Base-by-base conservation (phyloP, 192 early-diverging fungal genomes). In the Tieghemiomyces parasiticus region DNA sequence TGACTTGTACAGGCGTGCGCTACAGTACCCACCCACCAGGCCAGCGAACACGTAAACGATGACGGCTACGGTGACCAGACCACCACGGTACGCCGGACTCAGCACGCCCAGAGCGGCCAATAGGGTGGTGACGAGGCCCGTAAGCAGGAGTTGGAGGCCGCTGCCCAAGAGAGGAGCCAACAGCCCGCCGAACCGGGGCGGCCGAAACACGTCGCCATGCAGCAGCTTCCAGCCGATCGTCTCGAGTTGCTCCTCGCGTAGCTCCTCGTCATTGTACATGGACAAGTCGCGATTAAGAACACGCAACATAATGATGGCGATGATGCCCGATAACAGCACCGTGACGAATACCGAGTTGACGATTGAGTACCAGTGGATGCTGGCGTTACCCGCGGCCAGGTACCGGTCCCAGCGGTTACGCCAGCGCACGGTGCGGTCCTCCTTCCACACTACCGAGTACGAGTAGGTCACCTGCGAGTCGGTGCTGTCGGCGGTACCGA, bases 121-220 rank as follows among this genome's bases (percentile, higher is more conserved):
- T 24, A 72, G 70, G 25, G 71, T 63, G n/a, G 79, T 81, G 33
- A 66, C 65, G 26, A 77, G 49, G 0, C 68, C 58, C 65, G 80
- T 82, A 46, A 79, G 74, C 60, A 83, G 62, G 9, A 86, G 65
- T 46, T 89, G 87, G 16, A 87, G 72, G 1, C 86, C 86, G 8
- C 80, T 75, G n/a, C 87, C 87, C 56, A 89, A 61, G 25, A 89
- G 59, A 14, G 82, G 81, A 31, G 85, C 81, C 62, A 89, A 67
- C 25, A 85, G 63, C 0, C 81, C 81, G 45, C 79, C 78, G 45
- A 75, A 76, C 26, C 63, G 65, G 0, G 87, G 87, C 8, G 82
- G 68, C 22, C 87, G 69, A 63, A 89, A 89, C 2, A 89, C 85
- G 66, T 89, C 87, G 19, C 81, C 81, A 34, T 87, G 83, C 33